Base-by-base conservation (phyloP, 83 land plant genomes). In the Picea mariana region DNA sequence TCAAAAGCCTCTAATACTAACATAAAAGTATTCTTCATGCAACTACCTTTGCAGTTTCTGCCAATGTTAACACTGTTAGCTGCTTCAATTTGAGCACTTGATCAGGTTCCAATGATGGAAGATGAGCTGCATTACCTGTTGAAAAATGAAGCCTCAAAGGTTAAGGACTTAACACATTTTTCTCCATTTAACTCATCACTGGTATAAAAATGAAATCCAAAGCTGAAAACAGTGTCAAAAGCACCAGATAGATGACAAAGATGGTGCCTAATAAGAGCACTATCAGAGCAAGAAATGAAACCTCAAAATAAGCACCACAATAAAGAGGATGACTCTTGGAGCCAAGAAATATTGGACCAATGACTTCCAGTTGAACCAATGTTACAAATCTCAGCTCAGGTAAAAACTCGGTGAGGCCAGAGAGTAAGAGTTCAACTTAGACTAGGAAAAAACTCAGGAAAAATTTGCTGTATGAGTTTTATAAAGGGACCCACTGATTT, bases 61-160 rank as follows among this genome's bases (percentile, higher is more conserved):
- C 98, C 75, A 97, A 83, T 17, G 99, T 93, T 64, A 97, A 87
- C 61, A 97, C 99, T 52, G 94, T 97, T 47, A 97, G 91, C 81
- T 97, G 99, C 89, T 97, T 97, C 69, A 97, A 79, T 86, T 97
- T 97, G 26, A 88, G 91, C 68, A 87, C 89, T 86, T 97, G 99
- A 67, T 97, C 97, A 72, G 91, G 87, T 17, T 83, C 87, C 62
- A 97, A 81, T 24, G 67, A 76, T 8, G 98, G 99, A 75, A 95
- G 86, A 80, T 78, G 47, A 49, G 78, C 73, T 59, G 89, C 91
- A 87, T 90, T 87, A 85, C 87, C 99, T 95, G 81, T 77, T 11
- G 15, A 52, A 49, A 49, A 49, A 11, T 52, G 58, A 52, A 3
- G 13, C 58, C 58, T 18, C 26, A 47, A 73, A 44, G 59, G 42